Conservation (phyloP, 2,329 filamentous ascomycete species). For the Fragosphaeria purpurea region DNA sequence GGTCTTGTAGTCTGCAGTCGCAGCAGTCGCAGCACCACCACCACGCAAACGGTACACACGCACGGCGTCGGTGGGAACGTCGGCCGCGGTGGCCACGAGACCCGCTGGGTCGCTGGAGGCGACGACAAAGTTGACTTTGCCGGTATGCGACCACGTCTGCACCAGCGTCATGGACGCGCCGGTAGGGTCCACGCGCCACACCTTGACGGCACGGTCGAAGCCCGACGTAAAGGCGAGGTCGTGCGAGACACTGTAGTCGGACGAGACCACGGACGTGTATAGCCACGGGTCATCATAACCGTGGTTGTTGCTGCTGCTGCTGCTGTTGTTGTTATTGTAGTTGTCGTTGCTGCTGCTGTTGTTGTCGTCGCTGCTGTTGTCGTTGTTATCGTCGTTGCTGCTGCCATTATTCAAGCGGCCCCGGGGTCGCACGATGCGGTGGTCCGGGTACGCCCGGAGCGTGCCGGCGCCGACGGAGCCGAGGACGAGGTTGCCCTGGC, state of each 20-base stretch:
- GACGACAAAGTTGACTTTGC: constrained; percentile 53
- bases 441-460: constrained; percentile 43
- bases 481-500: constrained; percentile 50
- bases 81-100: constrained; percentile 49
- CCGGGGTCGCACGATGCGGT: constrained; percentile 43
- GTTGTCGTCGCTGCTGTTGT: neutral
- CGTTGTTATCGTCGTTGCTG: neutral
- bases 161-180: constrained; percentile 32
- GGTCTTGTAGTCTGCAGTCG: constrained; percentile 18
- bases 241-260: constrained; percentile 39
- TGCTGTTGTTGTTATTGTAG: neutral
- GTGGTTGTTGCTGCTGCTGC: constrained; percentile 42
- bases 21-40: constrained; percentile 21
- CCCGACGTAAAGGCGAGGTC: constrained; percentile 47
- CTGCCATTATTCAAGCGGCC: neutral
- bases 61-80: constrained; percentile 43
- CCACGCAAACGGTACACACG: constrained; percentile 43
- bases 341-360: neutral
- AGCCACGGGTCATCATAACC: constrained; percentile 52
- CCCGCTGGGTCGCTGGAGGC: constrained; percentile 37
- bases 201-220: constrained; percentile 52
- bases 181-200: constrained; percentile 37
- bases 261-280: constrained; percentile 53
- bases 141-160: constrained; percentile 46
- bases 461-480: constrained; percentile 36